A percentile compares a stretch with the other conserved stretches of the same genome.
phyloP scores from a whole-genome alignment of 352 stramenopile species.

The Plasmopara muralis region DNA sequence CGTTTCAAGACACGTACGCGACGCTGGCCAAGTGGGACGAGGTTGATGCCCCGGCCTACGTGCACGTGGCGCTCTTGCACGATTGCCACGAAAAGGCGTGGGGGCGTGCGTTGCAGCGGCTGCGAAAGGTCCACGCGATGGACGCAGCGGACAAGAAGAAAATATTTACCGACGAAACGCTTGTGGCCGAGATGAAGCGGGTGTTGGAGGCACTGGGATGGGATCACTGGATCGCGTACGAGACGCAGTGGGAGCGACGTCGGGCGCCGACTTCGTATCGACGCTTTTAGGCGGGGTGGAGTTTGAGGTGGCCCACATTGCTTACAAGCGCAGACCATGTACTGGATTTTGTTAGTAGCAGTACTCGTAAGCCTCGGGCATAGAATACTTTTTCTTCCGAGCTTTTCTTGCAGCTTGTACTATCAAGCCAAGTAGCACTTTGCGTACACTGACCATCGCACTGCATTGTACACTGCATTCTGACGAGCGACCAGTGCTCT shows the following conservation, averaged over 20 bases:
- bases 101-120: constrained; percentile 55
- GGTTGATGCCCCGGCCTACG: constrained; percentile 42
- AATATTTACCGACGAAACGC: constrained; percentile 52
- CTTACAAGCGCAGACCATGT: no score
- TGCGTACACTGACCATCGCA: no score
- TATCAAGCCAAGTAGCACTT: no score
- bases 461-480: no score
- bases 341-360: no score
- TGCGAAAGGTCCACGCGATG: constrained; percentile 62
- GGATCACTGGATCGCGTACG: constrained; percentile 40
- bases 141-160: constrained; percentile 58
- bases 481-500: no score
- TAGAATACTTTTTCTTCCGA: no score
- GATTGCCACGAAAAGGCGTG: constrained; percentile 41
- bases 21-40: constrained; percentile 75
- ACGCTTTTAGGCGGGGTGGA: constrained; percentile 43
- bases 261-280: constrained; percentile 44
- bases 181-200: constrained; percentile 38
- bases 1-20: constrained; percentile 42
- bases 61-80: constrained; percentile 55
- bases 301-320: no score
- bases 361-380: no score
- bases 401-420: no score
- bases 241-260: constrained; percentile 58
- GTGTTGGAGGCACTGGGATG: constrained; percentile 14